Base-by-base conservation (phyloP, 148 eudicot species). In the Cornus suecica region DNA sequence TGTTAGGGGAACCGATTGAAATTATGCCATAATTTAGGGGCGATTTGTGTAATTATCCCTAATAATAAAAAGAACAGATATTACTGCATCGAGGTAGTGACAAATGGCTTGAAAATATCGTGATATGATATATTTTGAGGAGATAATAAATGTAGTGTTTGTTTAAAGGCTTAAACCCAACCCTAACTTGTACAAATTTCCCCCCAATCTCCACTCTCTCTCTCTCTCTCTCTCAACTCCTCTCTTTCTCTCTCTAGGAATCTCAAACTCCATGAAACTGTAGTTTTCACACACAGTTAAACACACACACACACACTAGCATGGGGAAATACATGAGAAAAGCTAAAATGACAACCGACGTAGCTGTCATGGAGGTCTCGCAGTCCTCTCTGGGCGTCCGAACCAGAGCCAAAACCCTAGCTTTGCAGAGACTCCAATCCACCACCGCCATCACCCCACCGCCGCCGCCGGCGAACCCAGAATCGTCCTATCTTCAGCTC, bases 251-350 rank as follows among this genome's bases (percentile, higher is more conserved):
- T 29, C 1, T 60, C 25, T 72, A 9, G 20, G 25, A 4, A 68
- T 30, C 41, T 37, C 23, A n/a, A 66, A 65, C 34, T 34, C 60
- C 41, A 71, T 54, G 20, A 52, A 52, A 34, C 13, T 66, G 37
- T 29, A 41, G 28, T 27, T 13, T 4, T 48, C 13, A 52, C 22
- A 58, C 14, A 32, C 22, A 64, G 11, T 2, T 72, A 41, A 37
- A 65, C 51, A 51, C 34, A n/a, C 2, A 41, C 25, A 74, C 37
- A 22, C 56, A 18, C 9, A 37, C 42, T 3, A 37, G 9, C 0
- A 89, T 89, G 92, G 92, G 92, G 0, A 89, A 89, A 69, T 89
- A 86, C 92, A 87, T 88, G 86, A 87, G 85, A 64, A 93, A 93
- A 65, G 89, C 87, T 27, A 87, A 88, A 75, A 78, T 89, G 11